Evolutionary conservation across 768 basidiomycete genomes (phyloP), one percentile per base, ranked within the genome.

Genomic region (Xerocomus spinulosus): DNA sequence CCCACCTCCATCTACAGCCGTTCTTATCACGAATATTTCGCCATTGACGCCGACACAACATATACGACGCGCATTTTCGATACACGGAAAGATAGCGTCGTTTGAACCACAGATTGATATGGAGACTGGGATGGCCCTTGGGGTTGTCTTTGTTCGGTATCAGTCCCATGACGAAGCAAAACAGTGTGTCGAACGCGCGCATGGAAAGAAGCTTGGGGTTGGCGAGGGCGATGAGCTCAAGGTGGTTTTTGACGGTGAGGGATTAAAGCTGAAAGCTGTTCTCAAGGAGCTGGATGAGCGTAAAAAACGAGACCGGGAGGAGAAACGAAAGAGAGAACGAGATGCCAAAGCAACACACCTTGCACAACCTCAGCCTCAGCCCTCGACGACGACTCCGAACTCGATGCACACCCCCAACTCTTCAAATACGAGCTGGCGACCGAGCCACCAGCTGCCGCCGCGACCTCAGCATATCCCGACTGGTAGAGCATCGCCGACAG

Each of bases 41-140:
- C 81, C 83, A 0, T 70, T 96, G 23, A 85, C 85, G 3, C 79
- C 89, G 1, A 78, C 76, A 35, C 69, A 75, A 28, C 71, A 78
- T 32, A 79, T 96, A 44, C 77, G 81, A 20, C 74, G 78, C 4
- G 79, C 85, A 59, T 85, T 95, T 59, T 60, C 73, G 5, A 51
- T 69, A 9, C 74, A 85, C 59, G 93, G 92, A 2, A 61, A 70
- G 14, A 70, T 93, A 48, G 47, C 70, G 6, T 76, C 81, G 3
- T 82, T 90, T 48, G 89, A 93, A 48, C 76, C 83, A 10, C 87
- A 92, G 58, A 79, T 87, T 49, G 87, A 95, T 68, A 76, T 77
- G 48, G 74, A 76, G 42, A 90, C 82, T n/a, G 93, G 92, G 3
- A 83, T 80, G 41, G 79, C 85, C 2, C 77, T 96, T 1, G 93